Evolutionary conservation across 2,329 filamentous ascomycete species (phyloP).

Genomic region (Xylariaceae sp.): DNA sequence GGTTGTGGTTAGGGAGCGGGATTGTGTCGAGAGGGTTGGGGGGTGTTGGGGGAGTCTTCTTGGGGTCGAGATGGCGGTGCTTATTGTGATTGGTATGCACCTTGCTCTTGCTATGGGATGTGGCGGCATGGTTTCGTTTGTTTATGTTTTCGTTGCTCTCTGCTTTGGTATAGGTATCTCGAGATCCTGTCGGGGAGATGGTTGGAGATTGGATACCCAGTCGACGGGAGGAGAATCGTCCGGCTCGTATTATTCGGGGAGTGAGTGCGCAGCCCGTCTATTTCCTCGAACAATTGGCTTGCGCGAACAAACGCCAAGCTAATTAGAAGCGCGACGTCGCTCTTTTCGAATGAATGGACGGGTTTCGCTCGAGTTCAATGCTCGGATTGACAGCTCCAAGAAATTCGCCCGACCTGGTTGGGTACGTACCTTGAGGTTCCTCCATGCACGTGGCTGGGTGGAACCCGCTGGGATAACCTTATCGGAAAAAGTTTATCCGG

Average conservation of each 20-base stretch:
- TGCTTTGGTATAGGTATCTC: not conserved
- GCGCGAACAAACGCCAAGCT: not conserved
- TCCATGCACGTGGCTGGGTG: too few species aligned
- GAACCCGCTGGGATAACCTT: too few species aligned
- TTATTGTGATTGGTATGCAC: slow-evolving; percentile 1
- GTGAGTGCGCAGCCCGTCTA: too few species aligned
- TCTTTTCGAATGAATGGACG: not conserved
- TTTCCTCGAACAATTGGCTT: not conserved
- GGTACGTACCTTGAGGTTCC: not conserved
- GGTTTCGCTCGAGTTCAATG: not conserved
- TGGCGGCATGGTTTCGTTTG: not conserved
- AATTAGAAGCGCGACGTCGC: not conserved
- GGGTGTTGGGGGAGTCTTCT: not conserved
- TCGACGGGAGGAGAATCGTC: not conserved
- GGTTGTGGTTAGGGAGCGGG: slow-evolving; percentile 29
- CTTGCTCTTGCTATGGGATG: slow-evolving; percentile 9
- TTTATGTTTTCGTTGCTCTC: not conserved
- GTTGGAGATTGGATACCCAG: not conserved
- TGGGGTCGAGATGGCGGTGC: not conserved
- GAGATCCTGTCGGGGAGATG: not conserved
- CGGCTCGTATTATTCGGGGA: not conserved
- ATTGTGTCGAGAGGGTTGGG: slow-evolving; percentile 1
- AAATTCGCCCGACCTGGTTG: not conserved
- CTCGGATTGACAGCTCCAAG: not conserved
- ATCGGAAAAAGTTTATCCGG: not conserved